Evolutionary conservation across 225 moss, liverwort and hornwort genomes (phyloP).

Genomic region (Marchantia polymorpha): DNA sequence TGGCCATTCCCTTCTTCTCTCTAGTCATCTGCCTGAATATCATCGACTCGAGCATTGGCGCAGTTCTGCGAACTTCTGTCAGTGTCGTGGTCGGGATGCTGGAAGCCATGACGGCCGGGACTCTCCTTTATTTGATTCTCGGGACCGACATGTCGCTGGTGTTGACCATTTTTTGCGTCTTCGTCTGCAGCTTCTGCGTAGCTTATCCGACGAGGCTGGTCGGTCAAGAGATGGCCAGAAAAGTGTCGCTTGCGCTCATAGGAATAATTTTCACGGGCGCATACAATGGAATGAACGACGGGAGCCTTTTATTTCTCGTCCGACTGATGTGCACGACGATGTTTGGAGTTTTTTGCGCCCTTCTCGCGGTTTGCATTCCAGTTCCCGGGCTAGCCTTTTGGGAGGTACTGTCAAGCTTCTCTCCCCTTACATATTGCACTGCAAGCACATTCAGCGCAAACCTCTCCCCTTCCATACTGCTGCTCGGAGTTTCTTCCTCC

Average conservation of each 20-base stretch:
- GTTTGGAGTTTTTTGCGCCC: slow-evolving; percentile 29
- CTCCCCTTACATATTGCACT: too few relatives aligned
- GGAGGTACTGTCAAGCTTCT: slow-evolving; percentile 18
- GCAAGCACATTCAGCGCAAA: not conserved
- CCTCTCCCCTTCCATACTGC: not conserved
- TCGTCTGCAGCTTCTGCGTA: slow-evolving; percentile 33
- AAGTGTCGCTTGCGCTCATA: slow-evolving; percentile 27
- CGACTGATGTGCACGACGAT: slow-evolving; percentile 25
- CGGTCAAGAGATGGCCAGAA: slow-evolving; percentile 26
- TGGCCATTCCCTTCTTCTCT: slow-evolving; percentile 31
- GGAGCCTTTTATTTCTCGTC: slow-evolving; percentile 22
- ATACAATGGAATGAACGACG: slow-evolving; percentile 23
- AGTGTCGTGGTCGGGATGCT: slow-evolving; percentile 26
- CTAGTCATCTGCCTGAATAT: slow-evolving; percentile 36
- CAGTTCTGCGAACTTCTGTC: slow-evolving; percentile 19
- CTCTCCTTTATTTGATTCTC: slow-evolving; percentile 15
- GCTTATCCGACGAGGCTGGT: slow-evolving; percentile 7
- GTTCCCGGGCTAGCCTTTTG: slow-evolving; percentile 29
- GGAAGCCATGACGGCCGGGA: slow-evolving; percentile 26
- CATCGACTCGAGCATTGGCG: slow-evolving; percentile 30
- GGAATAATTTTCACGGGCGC: slow-evolving; percentile 33
- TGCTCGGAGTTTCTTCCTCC: too few relatives aligned
- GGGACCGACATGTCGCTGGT: slow-evolving; percentile 28
- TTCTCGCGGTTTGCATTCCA: slow-evolving; percentile 27
- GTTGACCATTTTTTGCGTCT: slow-evolving; percentile 22